These are phyloP conservation scores for Alisma plantagoaquatica DNA, from an alignment of 106 monocot genomes.

Conservation along the genomic window DNA sequence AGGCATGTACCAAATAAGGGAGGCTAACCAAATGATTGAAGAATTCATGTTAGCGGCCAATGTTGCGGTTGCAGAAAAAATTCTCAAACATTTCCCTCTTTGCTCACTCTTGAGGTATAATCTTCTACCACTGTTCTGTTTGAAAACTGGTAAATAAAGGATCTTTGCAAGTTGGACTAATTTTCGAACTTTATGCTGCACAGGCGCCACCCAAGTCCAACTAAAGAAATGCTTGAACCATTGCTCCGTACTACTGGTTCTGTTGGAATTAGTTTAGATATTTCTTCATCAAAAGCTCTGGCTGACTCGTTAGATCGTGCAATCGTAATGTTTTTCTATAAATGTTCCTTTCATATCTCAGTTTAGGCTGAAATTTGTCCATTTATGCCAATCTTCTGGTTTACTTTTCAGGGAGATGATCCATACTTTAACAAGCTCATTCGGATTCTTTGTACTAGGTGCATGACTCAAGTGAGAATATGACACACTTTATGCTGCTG, in stretches of 20 bases:
- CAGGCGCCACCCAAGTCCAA: constrained; percentile 94
- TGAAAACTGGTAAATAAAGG: too few species aligned
- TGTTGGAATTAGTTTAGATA: constrained; percentile 77
- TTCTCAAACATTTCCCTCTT: constrained; percentile 45
- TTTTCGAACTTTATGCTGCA: too few species aligned
- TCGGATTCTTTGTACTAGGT: constrained; percentile 92
- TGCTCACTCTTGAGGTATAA: constrained; percentile 70
- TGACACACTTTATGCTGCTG: not conserved
- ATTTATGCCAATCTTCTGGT: too few species aligned
- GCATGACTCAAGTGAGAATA: constrained; percentile 91
- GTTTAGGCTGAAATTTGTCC: too few species aligned
- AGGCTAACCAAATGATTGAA: constrained; percentile 99
- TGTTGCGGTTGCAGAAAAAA: constrained; percentile 96
- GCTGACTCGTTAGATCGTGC: constrained; percentile 97
- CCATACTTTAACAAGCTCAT: constrained; percentile 97
- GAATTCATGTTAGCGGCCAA: constrained; percentile 99
- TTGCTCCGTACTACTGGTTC: constrained; percentile 75
- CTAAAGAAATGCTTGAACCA: constrained; percentile 98
- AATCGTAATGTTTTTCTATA: constrained; percentile 44
- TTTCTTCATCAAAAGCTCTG: constrained; percentile 88
- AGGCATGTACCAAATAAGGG: constrained; percentile 99
- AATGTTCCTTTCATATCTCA: too few species aligned
- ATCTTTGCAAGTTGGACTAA: too few species aligned
- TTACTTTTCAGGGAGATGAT: constrained; percentile 70
- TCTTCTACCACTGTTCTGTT: too few species aligned